Base-by-base conservation (phyloP, 306 rosid genomes). In the Crotalaria pallida region DNA sequence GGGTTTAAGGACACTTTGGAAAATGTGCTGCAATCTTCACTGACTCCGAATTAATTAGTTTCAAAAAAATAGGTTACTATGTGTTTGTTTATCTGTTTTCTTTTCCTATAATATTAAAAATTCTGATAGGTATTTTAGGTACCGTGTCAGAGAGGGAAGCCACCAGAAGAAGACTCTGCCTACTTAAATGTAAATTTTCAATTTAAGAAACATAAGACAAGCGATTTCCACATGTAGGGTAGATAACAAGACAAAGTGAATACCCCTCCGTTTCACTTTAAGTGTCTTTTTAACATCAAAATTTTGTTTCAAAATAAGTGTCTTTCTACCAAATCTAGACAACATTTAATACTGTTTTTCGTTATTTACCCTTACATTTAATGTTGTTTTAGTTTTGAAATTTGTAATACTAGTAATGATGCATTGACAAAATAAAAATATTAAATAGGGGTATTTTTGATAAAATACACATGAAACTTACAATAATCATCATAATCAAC, bases 61-160 rank as follows among this genome's bases (percentile, higher is more conserved):
- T 10, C 59, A 61, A 40, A n/a, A n/a, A n/a, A n/a, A 22, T 50
- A 49, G 69, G 43, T 67, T 13, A 13, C 21, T 19, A 38, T 26
- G 3, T 3, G 10, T 17, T 26, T 51, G 10, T 24, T 26, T 43
- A 26, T 26, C 29, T 26, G 1, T 3, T 34, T 13, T 50, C 23
- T n/a, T 18, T 57, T 59, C 33, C 27, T 61, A 60, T 27, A 24
- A 31, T 76, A n/a, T n/a, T n/a, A n/a, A n/a, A 15, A 59, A 60
- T 77, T 69, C 40, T 26, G 8, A 43, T 13, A 47, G 2, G 33
- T 29, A 50, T 10, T 45, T 22, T 24, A 50, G 68, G 55, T 61
- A 67, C 66, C 76, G 72, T 81, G 72, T 69, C 63, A 51, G 62
- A 71, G 22, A 34, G 59, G 77, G 26, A 64, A 18, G 73, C 69